Evolutionary conservation across 768 basidiomycete species (phyloP).

Genomic region (Nidularia pulvinata): DNA sequence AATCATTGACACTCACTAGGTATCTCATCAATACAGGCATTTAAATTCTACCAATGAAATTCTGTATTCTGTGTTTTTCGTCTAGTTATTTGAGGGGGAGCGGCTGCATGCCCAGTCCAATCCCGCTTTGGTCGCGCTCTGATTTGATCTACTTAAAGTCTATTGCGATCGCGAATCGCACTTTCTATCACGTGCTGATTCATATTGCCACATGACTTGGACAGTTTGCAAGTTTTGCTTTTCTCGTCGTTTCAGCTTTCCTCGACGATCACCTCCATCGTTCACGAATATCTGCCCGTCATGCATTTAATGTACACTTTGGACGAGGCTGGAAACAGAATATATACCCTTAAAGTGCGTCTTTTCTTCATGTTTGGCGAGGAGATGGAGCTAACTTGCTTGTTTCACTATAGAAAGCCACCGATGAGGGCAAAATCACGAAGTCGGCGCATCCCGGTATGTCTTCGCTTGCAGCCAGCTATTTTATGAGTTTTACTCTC

Average conservation of each 20-base stretch:
- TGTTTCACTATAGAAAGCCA: slow-evolving; percentile 66
- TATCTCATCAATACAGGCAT: no score
- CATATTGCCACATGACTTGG: no score
- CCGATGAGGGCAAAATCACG: slow-evolving; percentile 78
- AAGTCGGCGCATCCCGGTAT: slow-evolving; percentile 97
- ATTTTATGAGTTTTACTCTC: background rate
- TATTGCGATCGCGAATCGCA: no score
- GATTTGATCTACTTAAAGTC: no score
- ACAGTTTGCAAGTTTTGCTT: background rate
- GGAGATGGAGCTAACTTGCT: background rate
- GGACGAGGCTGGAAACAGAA: slow-evolving; percentile 73
- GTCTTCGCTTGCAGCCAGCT: slow-evolving; percentile 11
- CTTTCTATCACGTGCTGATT: no score
- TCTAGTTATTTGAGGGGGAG: no score
- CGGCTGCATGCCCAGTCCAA: no score
- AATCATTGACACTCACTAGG: no score
- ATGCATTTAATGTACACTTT: slow-evolving; percentile 99
- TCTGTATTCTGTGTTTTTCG: no score
- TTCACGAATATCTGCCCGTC: slow-evolving; percentile 13
- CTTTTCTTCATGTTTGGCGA: background rate
- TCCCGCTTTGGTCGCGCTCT: no score
- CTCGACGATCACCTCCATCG: background rate
- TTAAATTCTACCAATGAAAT: no score
- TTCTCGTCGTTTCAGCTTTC: background rate
- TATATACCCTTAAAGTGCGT: slow-evolving; percentile 91